These are phyloP conservation scores for Solanum chiquidenum DNA, from an alignment of 257 asterid species.

Conservation along the genomic window DNA sequence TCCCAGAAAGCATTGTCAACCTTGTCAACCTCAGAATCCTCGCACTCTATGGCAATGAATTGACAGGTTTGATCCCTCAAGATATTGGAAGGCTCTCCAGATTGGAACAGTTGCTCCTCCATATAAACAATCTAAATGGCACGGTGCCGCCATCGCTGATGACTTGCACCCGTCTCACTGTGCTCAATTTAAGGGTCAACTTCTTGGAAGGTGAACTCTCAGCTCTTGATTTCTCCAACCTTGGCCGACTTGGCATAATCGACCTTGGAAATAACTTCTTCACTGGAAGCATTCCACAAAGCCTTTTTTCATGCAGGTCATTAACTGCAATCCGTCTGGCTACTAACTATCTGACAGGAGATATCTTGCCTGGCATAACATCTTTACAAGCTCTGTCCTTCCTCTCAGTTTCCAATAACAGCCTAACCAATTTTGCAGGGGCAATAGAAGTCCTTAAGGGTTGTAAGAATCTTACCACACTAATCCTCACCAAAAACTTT, in stretches of 20 bases:
- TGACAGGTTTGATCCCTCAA: slow-evolving; percentile 57
- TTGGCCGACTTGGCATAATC: slow-evolving; percentile 36
- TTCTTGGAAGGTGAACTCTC: slow-evolving; percentile 63
- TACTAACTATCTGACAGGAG: slow-evolving; percentile 55
- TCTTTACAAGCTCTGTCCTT: slow-evolving; percentile 60
- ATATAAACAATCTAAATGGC: slow-evolving; percentile 63
- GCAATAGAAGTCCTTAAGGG: slow-evolving; percentile 58
- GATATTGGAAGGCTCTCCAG: slow-evolving; percentile 51
- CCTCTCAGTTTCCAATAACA: slow-evolving; percentile 81
- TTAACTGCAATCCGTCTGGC: slow-evolving; percentile 73
- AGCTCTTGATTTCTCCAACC: slow-evolving; percentile 58
- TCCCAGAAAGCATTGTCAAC: slow-evolving; percentile 34
- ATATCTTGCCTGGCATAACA: slow-evolving; percentile 41
- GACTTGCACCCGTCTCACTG: slow-evolving; percentile 51
- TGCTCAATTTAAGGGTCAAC: slow-evolving; percentile 70
- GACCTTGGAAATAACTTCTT: slow-evolving; percentile 81
- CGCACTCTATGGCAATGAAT: slow-evolving; percentile 43
- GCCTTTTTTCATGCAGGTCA: slow-evolving; percentile 66
- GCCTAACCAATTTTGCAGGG: slow-evolving; percentile 48
- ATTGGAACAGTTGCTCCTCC: slow-evolving; percentile 63
- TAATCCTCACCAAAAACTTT: slow-evolving; percentile 66
- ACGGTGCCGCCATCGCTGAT: slow-evolving; percentile 62
- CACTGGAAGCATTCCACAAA: slow-evolving; percentile 49
- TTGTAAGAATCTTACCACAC: slow-evolving; percentile 61
- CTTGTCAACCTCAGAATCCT: slow-evolving; percentile 52